Evolutionary conservation across 345 rosid genomes (phyloP), one percentile per base, ranked within the genome.

Genomic region (Microcos paniculata): DNA sequence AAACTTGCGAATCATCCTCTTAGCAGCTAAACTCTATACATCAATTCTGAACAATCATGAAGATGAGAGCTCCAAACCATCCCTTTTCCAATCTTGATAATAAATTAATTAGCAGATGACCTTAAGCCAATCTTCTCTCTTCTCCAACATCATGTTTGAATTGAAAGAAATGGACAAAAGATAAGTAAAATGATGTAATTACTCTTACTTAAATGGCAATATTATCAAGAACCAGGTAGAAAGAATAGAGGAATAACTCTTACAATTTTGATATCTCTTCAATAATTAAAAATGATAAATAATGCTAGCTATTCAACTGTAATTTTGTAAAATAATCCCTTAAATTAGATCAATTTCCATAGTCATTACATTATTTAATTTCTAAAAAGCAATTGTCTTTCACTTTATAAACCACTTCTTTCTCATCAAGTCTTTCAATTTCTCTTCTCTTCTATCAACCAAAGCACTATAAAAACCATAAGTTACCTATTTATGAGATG

Each of bases 161-260:
- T 24, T 59, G 51, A 64, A 8, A 42, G 72, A 69, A 46, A 51
- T 15, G 38, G 28, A 8, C 12, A 53, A 4, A 13, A 48, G 42
- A 67, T 16, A 6, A 67, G 53, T 45, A 55, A 24, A 45, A 67
- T 45, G 38, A 67, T 45, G 71, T 48, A 69, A 30, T 69, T 48
- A 48, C 43, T 49, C 58, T 23, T 33, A 62, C 24, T 33, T 42
- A 12, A 21, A 4, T 8, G 8, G 72, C 23, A 23, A 69, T 28
- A 69, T 7, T 28, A 69, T 7, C 57, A 69, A 28, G 63, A 58
- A 28, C 63, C 6, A 4, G 40, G 40, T 35, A 0, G 7, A 42
- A 69, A 28, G 63, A 58, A 14, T 31, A 58, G 8, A 49, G 56
- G 18, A 30, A 40, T 40, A 49, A 49, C 42, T 69, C 43, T 18